These are phyloP conservation scores for Castanopsis chinensis DNA, from an alignment of 306 rosid species.

Conservation along the genomic window DNA sequence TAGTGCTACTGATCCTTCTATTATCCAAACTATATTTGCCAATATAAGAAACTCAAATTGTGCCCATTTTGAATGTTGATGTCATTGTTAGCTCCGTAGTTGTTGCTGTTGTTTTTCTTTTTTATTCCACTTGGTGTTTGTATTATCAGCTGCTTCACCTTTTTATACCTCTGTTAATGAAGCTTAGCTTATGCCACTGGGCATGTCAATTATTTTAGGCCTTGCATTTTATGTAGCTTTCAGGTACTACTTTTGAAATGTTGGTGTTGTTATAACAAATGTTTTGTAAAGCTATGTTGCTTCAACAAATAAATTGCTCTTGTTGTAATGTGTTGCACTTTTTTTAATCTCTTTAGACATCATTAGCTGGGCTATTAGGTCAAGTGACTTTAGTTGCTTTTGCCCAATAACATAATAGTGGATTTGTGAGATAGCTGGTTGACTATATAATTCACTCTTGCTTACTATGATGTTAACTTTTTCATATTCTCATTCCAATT, in stretches of 20 bases:
- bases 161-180: too few relatives aligned
- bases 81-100: too few relatives aligned
- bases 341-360: background rate
- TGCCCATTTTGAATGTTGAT: too few relatives aligned
- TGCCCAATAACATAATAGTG: background rate
- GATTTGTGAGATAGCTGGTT: slow-evolving; percentile 3
- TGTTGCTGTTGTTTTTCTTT: too few relatives aligned
- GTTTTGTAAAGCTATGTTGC: background rate
- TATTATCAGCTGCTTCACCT: too few relatives aligned
- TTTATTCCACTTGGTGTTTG: too few relatives aligned
- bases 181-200: too few relatives aligned
- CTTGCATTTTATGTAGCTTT: too few relatives aligned
- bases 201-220: too few relatives aligned
- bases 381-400: background rate
- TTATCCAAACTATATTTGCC: too few relatives aligned
- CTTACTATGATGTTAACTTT: slow-evolving; percentile 7
- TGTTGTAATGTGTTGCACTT: background rate
- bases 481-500: slow-evolving; percentile 16
- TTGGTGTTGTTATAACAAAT: background rate
- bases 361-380: background rate
- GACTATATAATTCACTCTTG: slow-evolving; percentile 10
- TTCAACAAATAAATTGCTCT: background rate
- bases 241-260: too few relatives aligned
- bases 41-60: too few relatives aligned
- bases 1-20: background rate